Base-by-base conservation (phyloP, 495 filamentous ascomycete genomes). In the Xanthoparmelia taractica region DNA sequence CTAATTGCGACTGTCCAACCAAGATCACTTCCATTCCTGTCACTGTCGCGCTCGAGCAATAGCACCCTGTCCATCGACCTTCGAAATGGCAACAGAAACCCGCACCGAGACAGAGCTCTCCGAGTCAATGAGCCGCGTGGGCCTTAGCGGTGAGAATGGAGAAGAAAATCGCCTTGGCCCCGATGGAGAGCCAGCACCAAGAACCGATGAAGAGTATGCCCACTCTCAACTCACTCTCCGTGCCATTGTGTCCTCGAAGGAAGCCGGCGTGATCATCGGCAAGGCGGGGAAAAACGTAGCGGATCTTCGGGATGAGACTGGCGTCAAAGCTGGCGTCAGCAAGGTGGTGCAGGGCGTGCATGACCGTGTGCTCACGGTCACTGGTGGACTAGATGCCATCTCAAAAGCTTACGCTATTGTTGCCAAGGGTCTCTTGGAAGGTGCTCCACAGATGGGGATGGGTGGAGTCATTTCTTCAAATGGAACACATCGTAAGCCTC, bases 221-320 rank as follows among this genome's bases (percentile, higher is more conserved):
- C 84, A 90, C 74, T 82, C 91, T 23, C 87, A 91, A 74, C 80
- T 98, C 69, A 98, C 94, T 60, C 84, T 98, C 50, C 89, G 94
- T 70, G 95, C 94, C 61, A 97, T 98, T 71, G 95, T 98, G 69
- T 95, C 93, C 20, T 95, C 95, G 69, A 97, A 97, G 77, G 94
- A 97, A 76, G 94, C 94, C 60, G 94, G 94, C 68, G 90, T 97
- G 62, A 97, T 98, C 74, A 98, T 98, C 71, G 94, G 94, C 70
- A 98, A 97, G 77, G 91, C 88, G 47, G 94, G 94, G 63, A 96
- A 98, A 81, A 97, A 98, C 71, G 94, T 98, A 47, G 94, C 94
- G 31, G 92, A 97, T 72, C 79, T 98, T 64, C 90, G 94, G 70
- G 93, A 98, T 64, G 92, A 96, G 75, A 98, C 95, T 58, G 94